Evolutionary conservation across 176 grass and related monocot genomes (phyloP), one percentile per base, ranked within the genome.

Genomic region (Cymbopogon citratus): DNA sequence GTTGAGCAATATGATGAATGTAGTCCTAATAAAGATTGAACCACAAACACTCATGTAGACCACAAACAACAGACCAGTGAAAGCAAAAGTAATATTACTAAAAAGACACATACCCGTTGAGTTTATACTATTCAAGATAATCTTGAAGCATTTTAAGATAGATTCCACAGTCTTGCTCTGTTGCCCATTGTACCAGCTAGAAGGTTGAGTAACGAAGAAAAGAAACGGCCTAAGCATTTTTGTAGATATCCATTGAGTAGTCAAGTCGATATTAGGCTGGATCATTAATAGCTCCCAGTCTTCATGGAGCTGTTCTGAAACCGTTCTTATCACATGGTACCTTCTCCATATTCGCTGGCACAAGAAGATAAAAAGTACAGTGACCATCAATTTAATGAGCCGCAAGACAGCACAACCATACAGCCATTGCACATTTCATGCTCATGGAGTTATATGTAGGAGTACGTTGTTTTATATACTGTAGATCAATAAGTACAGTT

Each of bases 211-310:
- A 66, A 77, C 45, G 66, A 98, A 91, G 78, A 98, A 98, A 75
- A 98, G 88, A 93, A 98, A 94, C 25, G 90, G 95, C 62, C 95
- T 92, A 36, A 98, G 85, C 71, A 98, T 65, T 62, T 87, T 83
- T 61, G 88, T 90, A 48, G 90, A 98, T 82, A 98, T 92, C 83
- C 86, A 98, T 89, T 77, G 70, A 25, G 83, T 78, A 63, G 86
- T 87, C 70, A 92, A 83, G 33, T 73, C 63, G 74, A 81, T 88
- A 36, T 72, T 72, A 65, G 90, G 80, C 44, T 80, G 64, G 76
- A 87, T 89, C 83, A 88, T 49, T 77, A 92, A 72, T 77, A 74
- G 60, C 74, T 87, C 79, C 95, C 92, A 98, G 41, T 92, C 90
- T 82, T 89, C 84, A 62, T 76, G 86, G 52, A 98, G 84, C 64